These are phyloP conservation scores for Fusarium chuoi DNA, from an alignment of 2,329 filamentous ascomycete genomes.

Conservation along the genomic window DNA sequence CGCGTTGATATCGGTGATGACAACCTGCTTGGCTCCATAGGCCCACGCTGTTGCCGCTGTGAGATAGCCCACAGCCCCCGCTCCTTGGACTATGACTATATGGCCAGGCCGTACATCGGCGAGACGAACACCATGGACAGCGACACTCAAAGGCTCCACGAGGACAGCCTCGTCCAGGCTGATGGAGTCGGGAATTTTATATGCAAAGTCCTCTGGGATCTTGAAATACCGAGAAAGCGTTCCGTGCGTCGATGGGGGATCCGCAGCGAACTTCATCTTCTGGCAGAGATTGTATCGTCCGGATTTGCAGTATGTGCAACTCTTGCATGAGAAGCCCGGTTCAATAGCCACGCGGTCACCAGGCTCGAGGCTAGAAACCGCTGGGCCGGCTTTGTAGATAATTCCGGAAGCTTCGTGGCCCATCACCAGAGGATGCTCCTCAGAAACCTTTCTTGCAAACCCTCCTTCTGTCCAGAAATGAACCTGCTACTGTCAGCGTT, in stretches of 20 bases:
- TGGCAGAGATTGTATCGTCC: constrained; percentile 91
- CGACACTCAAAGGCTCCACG: constrained; percentile 87
- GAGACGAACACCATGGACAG: constrained; percentile 83
- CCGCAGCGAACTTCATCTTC: constrained; percentile 90
- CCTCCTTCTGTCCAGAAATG: constrained; percentile 88
- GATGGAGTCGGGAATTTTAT: constrained; percentile 81
- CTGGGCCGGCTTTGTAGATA: constrained; percentile 74
- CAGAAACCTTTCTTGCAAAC: constrained; percentile 80
- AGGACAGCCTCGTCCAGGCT: constrained; percentile 86
- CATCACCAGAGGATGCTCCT: constrained; percentile 82
- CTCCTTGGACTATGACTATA: constrained; percentile 85
- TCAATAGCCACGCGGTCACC: constrained; percentile 93
- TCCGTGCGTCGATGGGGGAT: constrained; percentile 84
- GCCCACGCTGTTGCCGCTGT: constrained; percentile 85
- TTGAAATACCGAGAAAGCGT: constrained; percentile 88
- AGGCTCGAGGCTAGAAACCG: constrained; percentile 68
- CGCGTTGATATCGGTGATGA: constrained; percentile 33
- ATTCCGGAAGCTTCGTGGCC: constrained; percentile 77
- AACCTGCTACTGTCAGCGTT: constrained; percentile 59
- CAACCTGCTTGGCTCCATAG: constrained; percentile 75
- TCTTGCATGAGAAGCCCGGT: constrained; percentile 85
- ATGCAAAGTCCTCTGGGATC: constrained; percentile 89
- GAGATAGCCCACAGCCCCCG: constrained; percentile 86
- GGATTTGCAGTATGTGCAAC: constrained; percentile 79
- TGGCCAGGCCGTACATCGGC: constrained; percentile 77